Evolutionary conservation across 2,329 filamentous ascomycete genomes (phyloP), one percentile per base, ranked within the genome.

Genomic region (Aspergillus jensenii): DNA sequence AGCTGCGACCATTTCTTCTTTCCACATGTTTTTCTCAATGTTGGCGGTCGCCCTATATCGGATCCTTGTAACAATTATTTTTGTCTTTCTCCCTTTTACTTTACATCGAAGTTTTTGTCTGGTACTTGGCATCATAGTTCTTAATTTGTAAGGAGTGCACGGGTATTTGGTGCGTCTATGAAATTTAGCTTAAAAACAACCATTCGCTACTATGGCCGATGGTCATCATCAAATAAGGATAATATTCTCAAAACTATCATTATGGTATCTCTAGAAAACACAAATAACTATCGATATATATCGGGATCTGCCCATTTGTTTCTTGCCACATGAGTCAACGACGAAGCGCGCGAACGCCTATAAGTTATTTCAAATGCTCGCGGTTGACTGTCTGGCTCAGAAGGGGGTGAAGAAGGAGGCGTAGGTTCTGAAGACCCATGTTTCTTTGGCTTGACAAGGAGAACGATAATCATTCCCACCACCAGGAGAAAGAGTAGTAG

Each of bases 401-500:
- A 58, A 43, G 68, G 57, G 3, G 69, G 65, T 19, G 68, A 45
- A n/a, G 58, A 47, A 33, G 58, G 57, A 21, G 57, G 48, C 33
- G 48, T 31, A 51, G 64, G 58, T 48, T 62, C 55, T 6, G 67
- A 50, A 6, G 68, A 64, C 37, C 52, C 59, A 44, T 69, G 62
- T 17, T 68, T 67, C 73, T 89, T 92, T 1, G 90, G 90, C 76
- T 96, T 96, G 61, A 96, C 81, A 40, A 91, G 75, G 2, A 96
- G 76, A 41, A 96, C 72, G 66, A 96, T 96, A 68, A 99, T 89
- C 78, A 96, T 84, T 33, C 91, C 95, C 19, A 88, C 87, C 52
- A 99, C 88, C 21, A 98, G 76, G 25, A 99, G 79, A 6, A 96
- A 76, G 19, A 99, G 81, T n/a, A 99, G 79, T 41, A 99, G 81